phyloP scores from a whole-genome alignment of 371 early-diverging fungal genomes.

The Mucor circinelloides region DNA sequence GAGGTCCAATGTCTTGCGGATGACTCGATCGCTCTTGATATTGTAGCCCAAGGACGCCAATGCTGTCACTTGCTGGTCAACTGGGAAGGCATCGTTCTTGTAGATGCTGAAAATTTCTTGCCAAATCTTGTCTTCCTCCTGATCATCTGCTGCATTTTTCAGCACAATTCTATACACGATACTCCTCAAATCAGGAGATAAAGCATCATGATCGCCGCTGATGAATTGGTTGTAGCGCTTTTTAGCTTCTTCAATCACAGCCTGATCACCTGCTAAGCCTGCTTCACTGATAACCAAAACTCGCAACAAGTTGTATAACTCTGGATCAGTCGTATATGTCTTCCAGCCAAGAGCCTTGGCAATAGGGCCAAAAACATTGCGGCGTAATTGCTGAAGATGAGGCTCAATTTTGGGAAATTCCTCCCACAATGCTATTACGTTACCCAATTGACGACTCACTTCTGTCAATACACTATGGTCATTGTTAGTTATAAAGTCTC shows the following conservation, averaged over 20 bases:
- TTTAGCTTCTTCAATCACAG: slow-evolving; percentile 12
- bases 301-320: slow-evolving; percentile 47
- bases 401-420: slow-evolving; percentile 48
- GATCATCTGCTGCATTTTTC: slow-evolving; percentile 50
- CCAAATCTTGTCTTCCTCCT: slow-evolving; percentile 53
- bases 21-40: slow-evolving; percentile 55
- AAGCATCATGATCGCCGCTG: slow-evolving; percentile 21
- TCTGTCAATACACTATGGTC: slow-evolving; percentile 55
- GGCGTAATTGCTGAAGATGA: slow-evolving; percentile 43
- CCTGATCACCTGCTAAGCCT: slow-evolving; percentile 38
- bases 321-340: slow-evolving; percentile 43
- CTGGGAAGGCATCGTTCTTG: slow-evolving; percentile 49
- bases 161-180: slow-evolving; percentile 72
- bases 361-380: slow-evolving; percentile 52
- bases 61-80: slow-evolving; percentile 74
- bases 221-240: slow-evolving; percentile 5
- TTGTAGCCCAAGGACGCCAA: slow-evolving; percentile 69
- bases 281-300: slow-evolving; percentile 47
- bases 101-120: slow-evolving; percentile 68
- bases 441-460: slow-evolving; percentile 43
- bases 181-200: slow-evolving; percentile 76
- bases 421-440: slow-evolving; percentile 47
- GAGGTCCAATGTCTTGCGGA: slow-evolving; percentile 61
- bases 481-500: background rate
- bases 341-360: slow-evolving; percentile 65